Percentiles rank a stretch among this genome's conserved stretches.
Evolutionary conservation across 306 rosid genomes (phyloP).

Genomic region (Argentina anserina): DNA sequence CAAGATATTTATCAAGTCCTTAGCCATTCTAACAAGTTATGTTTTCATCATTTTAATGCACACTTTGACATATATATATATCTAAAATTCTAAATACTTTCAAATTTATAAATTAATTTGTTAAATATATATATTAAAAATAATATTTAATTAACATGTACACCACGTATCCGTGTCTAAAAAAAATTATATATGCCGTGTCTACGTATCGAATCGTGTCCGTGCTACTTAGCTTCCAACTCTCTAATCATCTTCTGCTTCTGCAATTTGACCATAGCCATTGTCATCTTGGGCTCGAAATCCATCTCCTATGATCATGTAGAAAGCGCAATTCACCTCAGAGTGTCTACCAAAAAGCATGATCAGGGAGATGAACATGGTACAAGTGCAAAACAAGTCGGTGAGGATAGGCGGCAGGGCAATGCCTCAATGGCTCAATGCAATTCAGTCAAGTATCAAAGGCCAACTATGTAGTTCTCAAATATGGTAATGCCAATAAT

Average conservation of each 20-base stretch:
- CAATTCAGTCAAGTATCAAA: constrained; percentile 22
- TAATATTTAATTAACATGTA: no score
- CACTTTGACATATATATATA: no score
- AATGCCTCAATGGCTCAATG: constrained; percentile 1
- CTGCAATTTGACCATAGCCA: constrained; percentile 57
- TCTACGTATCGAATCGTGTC: no score
- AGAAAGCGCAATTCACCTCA: constrained; percentile 1
- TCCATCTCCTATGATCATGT: constrained; percentile 18
- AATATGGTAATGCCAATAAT: constrained; percentile 14
- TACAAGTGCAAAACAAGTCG: neutral
- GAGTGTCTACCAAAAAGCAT: neutral
- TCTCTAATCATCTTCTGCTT: constrained; percentile 56
- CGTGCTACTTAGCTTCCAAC: no score
- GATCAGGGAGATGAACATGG: constrained; percentile 8
- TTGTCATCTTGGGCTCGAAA: constrained; percentile 42
- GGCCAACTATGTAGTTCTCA: constrained; percentile 3
- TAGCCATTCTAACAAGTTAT: no score
- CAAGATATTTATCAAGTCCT: no score
- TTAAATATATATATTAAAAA: no score
- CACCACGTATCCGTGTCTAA: no score
- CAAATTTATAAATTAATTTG: no score
- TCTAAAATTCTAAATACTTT: no score
- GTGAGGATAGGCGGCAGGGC: constrained; percentile 3
- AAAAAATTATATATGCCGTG: no score
- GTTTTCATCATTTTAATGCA: no score